These are phyloP conservation scores for Sporothrix variecibatus DNA, from an alignment of 2,329 filamentous ascomycete species.

Conservation along the genomic window DNA sequence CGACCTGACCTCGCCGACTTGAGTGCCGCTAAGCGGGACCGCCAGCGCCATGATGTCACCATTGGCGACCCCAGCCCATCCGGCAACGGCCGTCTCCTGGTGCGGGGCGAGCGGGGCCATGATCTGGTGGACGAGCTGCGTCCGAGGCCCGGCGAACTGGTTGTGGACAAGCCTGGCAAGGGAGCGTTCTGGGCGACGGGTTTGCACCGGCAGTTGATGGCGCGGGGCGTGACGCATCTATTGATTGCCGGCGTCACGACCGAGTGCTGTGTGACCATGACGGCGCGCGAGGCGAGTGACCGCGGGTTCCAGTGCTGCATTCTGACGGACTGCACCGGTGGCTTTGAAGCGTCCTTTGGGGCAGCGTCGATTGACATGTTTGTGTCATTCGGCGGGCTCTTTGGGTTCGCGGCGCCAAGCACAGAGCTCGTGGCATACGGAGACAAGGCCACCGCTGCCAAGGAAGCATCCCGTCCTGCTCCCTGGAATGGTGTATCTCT, in stretches of 20 bases:
- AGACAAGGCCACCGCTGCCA: not conserved
- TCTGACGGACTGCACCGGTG: slow-evolving; percentile 50
- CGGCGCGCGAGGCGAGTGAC: slow-evolving; percentile 58
- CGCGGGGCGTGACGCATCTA: slow-evolving; percentile 58
- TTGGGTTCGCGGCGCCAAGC: slow-evolving; percentile 49
- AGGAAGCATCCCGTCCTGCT: slow-evolving; percentile 22
- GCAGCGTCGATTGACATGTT: slow-evolving; percentile 52
- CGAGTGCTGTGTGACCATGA: slow-evolving; percentile 59
- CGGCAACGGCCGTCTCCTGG: slow-evolving; percentile 52
- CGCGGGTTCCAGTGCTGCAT: slow-evolving; percentile 63
- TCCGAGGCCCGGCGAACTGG: slow-evolving; percentile 52
- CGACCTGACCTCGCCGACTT: slow-evolving; percentile 54
- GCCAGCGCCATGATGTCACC: slow-evolving; percentile 46
- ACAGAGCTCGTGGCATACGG: slow-evolving; percentile 42
- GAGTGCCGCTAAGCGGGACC: slow-evolving; percentile 51
- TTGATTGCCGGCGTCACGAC: slow-evolving; percentile 60
- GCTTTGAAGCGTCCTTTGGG: slow-evolving; percentile 51
- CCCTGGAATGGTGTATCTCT: slow-evolving; percentile 19
- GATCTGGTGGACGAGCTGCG: slow-evolving; percentile 56
- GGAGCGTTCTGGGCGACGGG: slow-evolving; percentile 60
- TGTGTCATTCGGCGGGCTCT: slow-evolving; percentile 53
- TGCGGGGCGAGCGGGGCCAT: slow-evolving; percentile 56
- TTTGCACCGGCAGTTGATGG: slow-evolving; percentile 54
- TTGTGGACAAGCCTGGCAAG: slow-evolving; percentile 62
- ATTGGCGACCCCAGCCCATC: slow-evolving; percentile 54